A percentile compares a stretch with the other conserved stretches of the same genome.
phyloP scores from a whole-genome alignment of 495 filamentous ascomycete species.

The Penicillium steckii region DNA sequence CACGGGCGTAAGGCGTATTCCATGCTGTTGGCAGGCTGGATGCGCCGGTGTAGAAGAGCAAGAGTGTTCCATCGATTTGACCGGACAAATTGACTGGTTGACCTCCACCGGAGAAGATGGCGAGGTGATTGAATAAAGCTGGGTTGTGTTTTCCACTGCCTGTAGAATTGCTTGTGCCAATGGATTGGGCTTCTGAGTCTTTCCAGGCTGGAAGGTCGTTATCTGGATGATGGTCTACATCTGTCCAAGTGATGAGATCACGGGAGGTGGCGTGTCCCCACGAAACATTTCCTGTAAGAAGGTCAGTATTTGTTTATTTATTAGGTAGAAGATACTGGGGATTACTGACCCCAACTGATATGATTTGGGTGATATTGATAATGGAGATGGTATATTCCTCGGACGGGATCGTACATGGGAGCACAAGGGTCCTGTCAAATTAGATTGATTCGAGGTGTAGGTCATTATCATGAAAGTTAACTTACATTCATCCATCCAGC shows the following conservation, averaged over 20 bases:
- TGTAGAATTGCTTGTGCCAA: constrained; percentile 12
- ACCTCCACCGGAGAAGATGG: constrained; percentile 13
- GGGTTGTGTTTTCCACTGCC: constrained; percentile 13
- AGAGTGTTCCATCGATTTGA: constrained; percentile 10
- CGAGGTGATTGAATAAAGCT: constrained; percentile 14
- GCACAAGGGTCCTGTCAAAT: constrained; percentile 13
- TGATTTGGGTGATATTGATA: constrained; percentile 19
- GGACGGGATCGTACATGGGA: constrained; percentile 15
- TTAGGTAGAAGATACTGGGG: background rate
- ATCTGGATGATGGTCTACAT: constrained; percentile 12
- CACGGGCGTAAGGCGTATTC: constrained; percentile 4
- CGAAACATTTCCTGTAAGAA: constrained; percentile 11
- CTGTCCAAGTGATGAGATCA: constrained; percentile 16
- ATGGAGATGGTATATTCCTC: constrained; percentile 15
- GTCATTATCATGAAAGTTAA: background rate
- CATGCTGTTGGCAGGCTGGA: constrained; percentile 14
- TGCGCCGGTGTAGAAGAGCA: constrained; percentile 14
- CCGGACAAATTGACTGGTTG: constrained; percentile 14
- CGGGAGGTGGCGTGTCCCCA: constrained; percentile 18
- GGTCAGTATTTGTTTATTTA: background rate
- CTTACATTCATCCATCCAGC: constrained; percentile 22
- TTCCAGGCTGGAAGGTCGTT: constrained; percentile 17
- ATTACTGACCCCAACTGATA: constrained; percentile 13
- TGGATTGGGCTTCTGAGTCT: constrained; percentile 11
- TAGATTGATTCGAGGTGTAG: background rate